Evolutionary conservation across 176 grass and related monocot genomes (phyloP).

Genomic region (Rhynchospora breviuscula): DNA sequence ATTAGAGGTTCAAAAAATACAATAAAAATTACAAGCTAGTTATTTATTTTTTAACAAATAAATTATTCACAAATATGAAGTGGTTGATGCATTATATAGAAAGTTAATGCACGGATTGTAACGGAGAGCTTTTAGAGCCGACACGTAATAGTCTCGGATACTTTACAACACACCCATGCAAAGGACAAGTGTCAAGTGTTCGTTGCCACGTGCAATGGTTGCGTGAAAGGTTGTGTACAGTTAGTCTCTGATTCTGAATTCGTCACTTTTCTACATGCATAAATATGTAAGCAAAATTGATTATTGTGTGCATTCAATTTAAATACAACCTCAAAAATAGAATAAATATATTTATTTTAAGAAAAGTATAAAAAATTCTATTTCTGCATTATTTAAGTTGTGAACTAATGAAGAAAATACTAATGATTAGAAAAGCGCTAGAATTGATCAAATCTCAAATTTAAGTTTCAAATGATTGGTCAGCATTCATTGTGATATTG

Average conservation of each 20-base stretch:
- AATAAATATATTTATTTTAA: background rate
- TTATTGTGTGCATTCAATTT: background rate
- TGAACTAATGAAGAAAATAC: background rate
- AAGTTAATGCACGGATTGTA: background rate
- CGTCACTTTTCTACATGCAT: background rate
- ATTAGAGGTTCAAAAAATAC: background rate
- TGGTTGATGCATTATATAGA: background rate
- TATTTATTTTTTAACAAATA: background rate
- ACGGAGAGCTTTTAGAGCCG: background rate
- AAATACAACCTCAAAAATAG: background rate
- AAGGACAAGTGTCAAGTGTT: background rate
- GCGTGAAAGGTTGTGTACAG: conserved; percentile 18
- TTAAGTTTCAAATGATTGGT: too few species aligned
- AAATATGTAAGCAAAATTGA: background rate
- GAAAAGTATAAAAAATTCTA: background rate
- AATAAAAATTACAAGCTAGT: too few species aligned
- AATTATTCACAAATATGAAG: background rate
- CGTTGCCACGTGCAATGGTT: background rate
- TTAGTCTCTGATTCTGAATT: background rate
- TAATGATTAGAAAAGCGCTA: too few species aligned
- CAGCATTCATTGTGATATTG: too few species aligned
- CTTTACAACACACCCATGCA: conserved; percentile 16
- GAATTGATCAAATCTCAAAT: too few species aligned
- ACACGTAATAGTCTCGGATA: background rate
- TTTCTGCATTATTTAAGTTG: background rate